Evolutionary conservation across 805 yeast genomes (phyloP), one percentile per base, ranked within the genome.

Genomic region (Lipomyces starkeyi): DNA sequence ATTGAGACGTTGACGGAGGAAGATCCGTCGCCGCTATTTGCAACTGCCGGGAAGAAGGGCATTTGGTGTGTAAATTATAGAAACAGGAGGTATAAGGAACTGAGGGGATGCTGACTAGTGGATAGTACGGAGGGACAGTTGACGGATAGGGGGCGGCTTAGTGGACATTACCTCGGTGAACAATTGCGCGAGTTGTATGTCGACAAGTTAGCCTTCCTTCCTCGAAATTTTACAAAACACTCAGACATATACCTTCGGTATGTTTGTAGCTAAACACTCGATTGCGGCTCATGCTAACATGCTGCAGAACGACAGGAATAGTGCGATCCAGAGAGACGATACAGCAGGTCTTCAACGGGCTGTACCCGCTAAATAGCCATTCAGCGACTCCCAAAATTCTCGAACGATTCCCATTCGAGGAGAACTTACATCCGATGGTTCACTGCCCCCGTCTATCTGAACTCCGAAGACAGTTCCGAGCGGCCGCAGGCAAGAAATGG

Each of bases 381-480:
- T 27, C 61, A 13, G 65, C 56, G 20, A 53, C 61, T 6, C 74
- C 74, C 2, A 65, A 57, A 34, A 61, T 71, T 43, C 47, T 27
- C 29, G 70, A 67, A 40, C 69, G 74, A 3, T 61, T 72, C 59
- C 65, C 71, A 27, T 64, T 73, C 22, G 74, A 71, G 52, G 74
- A 71, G 53, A 66, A 71, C 61, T 59, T 71, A 32, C 68, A 66
- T 29, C 74, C 74, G 11, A 65, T 62, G 17, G 59, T 64, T 22
- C 17, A 35, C 27, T 71, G 74, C 40, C 66, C 69, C 2, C 63
- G 74, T 3, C 65, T 71, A 8, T 58, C 53, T 7, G 71, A 71
- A 43, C 60, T 71, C 17, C 65, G 64, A 2, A 29, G 49, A 7
- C 68, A 71, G 55, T 71, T 71, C 60, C 67, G 66, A 25, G 67